phyloP scores from a whole-genome alignment of 2,329 filamentous ascomycete genomes.

The Beauveria asiatica region DNA sequence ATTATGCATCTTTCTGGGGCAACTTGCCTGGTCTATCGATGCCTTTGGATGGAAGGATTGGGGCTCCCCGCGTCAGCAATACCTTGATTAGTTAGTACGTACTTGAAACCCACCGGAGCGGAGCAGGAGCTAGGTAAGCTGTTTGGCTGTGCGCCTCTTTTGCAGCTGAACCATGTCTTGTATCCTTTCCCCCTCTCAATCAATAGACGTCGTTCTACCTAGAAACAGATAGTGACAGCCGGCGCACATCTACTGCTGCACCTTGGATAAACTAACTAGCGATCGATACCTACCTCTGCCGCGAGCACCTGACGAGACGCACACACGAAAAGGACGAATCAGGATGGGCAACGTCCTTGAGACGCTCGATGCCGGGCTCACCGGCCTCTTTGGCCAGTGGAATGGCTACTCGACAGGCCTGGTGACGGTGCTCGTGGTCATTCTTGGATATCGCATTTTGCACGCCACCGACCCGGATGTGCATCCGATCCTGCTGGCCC shows the following conservation, averaged over 20 bases:
- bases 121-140: slow-evolving; percentile 1
- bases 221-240: neutral
- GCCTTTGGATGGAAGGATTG: neutral
- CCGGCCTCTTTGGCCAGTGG: slow-evolving; percentile 68
- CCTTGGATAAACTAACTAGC: neutral
- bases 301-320: neutral
- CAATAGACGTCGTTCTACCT: neutral
- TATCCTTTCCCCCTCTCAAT: neutral
- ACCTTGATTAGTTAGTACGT: neutral
- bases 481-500: slow-evolving; percentile 81
- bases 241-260: neutral
- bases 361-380: slow-evolving; percentile 63
- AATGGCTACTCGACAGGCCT: slow-evolving; percentile 69
- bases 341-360: slow-evolving; percentile 38
- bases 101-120: neutral
- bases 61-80: neutral
- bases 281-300: neutral
- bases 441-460: slow-evolving; percentile 63
- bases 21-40: neutral
- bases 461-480: slow-evolving; percentile 75
- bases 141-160: neutral
- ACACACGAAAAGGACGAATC: neutral
- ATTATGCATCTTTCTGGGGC: neutral
- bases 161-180: neutral
- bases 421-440: slow-evolving; percentile 53